These are phyloP conservation scores for Euphorbia pulcherrima DNA, from an alignment of 345 rosid genomes.

Conservation along the genomic window DNA sequence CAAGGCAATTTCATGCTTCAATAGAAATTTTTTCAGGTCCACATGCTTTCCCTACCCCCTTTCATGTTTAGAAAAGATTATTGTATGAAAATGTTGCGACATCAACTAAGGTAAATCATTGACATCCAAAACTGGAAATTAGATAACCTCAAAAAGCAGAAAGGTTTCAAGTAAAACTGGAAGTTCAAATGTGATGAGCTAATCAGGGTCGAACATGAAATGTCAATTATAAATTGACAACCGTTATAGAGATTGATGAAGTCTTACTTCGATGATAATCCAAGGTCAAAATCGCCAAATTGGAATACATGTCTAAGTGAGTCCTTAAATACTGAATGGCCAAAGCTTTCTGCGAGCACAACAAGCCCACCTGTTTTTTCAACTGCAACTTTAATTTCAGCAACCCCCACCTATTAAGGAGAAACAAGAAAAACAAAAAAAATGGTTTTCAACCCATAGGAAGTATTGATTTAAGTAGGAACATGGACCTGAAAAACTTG, in stretches of 20 bases:
- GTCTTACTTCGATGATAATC: constrained; percentile 83
- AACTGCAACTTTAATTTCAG: constrained; percentile 88
- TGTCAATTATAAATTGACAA: constrained; percentile 1
- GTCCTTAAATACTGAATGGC: constrained; percentile 84
- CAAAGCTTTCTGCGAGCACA: constrained; percentile 99
- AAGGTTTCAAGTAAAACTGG: not conserved
- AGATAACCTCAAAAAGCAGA: not conserved
- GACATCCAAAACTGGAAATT: not conserved
- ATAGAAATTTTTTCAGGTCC: too few species aligned
- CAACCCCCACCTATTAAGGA: constrained; percentile 72
- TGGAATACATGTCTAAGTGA: constrained; percentile 75
- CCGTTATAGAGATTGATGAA: constrained; percentile 19
- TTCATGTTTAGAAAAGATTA: not conserved
- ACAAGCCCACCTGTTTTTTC: constrained; percentile 95
- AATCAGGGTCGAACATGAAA: not conserved
- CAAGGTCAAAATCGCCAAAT: constrained; percentile 71
- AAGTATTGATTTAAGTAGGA: not conserved
- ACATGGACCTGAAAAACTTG: not conserved
- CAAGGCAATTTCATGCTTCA: too few species aligned
- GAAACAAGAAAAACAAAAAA: constrained; percentile 5
- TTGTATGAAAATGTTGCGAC: not conserved
- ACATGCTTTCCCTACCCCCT: too few species aligned
- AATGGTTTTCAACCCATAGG: constrained; percentile 2
- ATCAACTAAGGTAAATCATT: not conserved
- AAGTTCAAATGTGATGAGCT: not conserved